These are phyloP conservation scores for Debaryomyces udenii DNA, from an alignment of 1,139 yeast genomes.

Conservation along the genomic window DNA sequence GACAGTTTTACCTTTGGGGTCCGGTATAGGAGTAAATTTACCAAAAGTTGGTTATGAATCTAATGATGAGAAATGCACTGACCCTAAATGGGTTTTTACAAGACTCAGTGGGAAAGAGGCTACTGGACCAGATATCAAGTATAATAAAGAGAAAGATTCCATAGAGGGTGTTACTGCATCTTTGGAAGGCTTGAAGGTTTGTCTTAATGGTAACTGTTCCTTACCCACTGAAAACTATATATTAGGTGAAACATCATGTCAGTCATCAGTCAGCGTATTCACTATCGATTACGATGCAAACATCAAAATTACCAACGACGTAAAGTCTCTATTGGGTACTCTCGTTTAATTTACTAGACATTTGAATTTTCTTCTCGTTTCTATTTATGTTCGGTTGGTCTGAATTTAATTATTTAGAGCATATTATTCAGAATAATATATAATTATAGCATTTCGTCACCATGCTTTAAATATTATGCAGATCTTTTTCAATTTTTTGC, in stretches of 20 bases:
- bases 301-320: constrained; percentile 28
- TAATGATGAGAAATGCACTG: constrained; percentile 33
- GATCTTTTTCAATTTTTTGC: too few species aligned
- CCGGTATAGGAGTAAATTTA: constrained; percentile 52
- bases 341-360: constrained; percentile 10
- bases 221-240: constrained; percentile 40
- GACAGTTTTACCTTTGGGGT: constrained; percentile 43
- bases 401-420: too few species aligned
- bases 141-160: constrained; percentile 21
- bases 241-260: constrained; percentile 29
- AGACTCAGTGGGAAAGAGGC: constrained; percentile 44
- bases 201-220: constrained; percentile 38
- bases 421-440: too few species aligned
- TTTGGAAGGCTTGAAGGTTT: constrained; percentile 27
- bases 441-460: too few species aligned
- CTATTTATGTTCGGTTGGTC: too few species aligned
- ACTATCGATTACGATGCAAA: constrained; percentile 48
- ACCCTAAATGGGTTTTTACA: constrained; percentile 42
- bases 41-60: constrained; percentile 44
- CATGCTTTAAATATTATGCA: too few species aligned
- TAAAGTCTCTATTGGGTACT: constrained; percentile 29
- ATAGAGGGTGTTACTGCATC: constrained; percentile 11
- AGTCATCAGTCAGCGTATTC: constrained; percentile 41
- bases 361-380: neutral
- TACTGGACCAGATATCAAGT: constrained; percentile 29